phyloP scores from a whole-genome alignment of 2,329 filamentous ascomycete genomes.

The Nannizzia gypsea region DNA sequence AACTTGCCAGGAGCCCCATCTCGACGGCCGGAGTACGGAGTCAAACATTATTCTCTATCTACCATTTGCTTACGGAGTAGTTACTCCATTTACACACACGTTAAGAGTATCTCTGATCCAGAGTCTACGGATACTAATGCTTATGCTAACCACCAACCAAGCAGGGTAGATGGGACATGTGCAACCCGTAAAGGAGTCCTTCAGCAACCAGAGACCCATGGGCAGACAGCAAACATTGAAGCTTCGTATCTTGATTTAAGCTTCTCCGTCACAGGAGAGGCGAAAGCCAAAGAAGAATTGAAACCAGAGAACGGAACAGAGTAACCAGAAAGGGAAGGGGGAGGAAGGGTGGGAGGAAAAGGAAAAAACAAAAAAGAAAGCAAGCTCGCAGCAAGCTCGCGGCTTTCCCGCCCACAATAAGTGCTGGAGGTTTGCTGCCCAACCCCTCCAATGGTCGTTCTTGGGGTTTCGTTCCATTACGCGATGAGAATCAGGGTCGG shows the following conservation, averaged over 20 bases:
- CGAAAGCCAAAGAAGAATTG: not conserved
- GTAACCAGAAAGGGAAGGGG: not conserved
- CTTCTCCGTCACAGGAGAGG: not conserved
- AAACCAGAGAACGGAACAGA: not conserved
- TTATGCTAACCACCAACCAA: not conserved
- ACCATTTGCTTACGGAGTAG: not conserved
- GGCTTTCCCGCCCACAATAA: not conserved
- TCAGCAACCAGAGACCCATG: not conserved
- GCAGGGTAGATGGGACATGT: not conserved
- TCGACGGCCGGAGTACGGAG: not conserved
- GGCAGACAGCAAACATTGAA: not conserved
- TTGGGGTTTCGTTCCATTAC: not conserved
- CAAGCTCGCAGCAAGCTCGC: not conserved
- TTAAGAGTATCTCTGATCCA: not conserved
- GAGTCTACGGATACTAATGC: not conserved
- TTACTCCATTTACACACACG: not conserved
- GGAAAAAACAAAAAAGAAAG: not conserved
- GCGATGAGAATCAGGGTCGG: not conserved
- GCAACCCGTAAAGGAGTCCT: not conserved
- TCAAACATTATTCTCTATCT: too few relatives aligned
- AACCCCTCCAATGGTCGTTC: not conserved
- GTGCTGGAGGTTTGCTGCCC: not conserved
- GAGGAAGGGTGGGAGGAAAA: not conserved
- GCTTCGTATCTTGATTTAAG: not conserved
- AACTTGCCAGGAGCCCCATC: not conserved